Base-by-base conservation (phyloP, 176 grass and related monocot genomes). In the Musa schizocarpa region DNA sequence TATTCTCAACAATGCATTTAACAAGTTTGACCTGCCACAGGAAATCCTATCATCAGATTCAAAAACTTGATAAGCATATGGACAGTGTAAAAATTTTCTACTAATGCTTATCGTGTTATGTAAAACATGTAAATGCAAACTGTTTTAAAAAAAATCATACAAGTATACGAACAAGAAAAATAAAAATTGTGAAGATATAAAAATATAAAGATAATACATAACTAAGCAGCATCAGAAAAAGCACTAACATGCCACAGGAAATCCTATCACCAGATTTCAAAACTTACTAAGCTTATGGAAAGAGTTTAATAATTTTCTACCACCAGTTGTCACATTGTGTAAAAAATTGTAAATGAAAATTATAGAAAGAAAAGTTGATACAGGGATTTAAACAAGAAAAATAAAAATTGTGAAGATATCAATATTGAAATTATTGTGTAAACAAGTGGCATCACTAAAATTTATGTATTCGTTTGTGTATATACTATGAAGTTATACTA, bases 1-100 rank as follows among this genome's bases (percentile, higher is more conserved):
- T 97, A 71, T 97, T 90, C 74, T 97, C 83, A 26, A 97, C 90
- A 34, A 90, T 27, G 71, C 93, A 97, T 88, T 97, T 97, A 34
- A 97, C 86, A 77, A 97, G 82, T 69, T 93, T 93, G 50, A 97
- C 87, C 93, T 97, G 85, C 74, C 76, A 86, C 51, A 34, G 74
- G 51, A 74, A 78, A 75, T 11, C 68, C 68, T 51, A 50, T 22
- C 68, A 70, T 71, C 69, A 52, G 20, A 12, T 12, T 1, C 12
- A 9, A 27, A 66, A 66, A 22, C 9, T 22, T 64, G 62, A 22
- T 22, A 64, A 23, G n/a, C 6, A 20, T 10, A 64, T 2, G 22
- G 20, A 10, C 17, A 66, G 22, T 26, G 8, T 11, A n/a, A 13
- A 27, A 65, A 65, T 21, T 65, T 26, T 2, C 26, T 65, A 23